Percentiles rank a stretch among this genome's conserved stretches.
Conservation (phyloP, 805 yeast species). For the Alloascoidea hylecoeti region DNA sequence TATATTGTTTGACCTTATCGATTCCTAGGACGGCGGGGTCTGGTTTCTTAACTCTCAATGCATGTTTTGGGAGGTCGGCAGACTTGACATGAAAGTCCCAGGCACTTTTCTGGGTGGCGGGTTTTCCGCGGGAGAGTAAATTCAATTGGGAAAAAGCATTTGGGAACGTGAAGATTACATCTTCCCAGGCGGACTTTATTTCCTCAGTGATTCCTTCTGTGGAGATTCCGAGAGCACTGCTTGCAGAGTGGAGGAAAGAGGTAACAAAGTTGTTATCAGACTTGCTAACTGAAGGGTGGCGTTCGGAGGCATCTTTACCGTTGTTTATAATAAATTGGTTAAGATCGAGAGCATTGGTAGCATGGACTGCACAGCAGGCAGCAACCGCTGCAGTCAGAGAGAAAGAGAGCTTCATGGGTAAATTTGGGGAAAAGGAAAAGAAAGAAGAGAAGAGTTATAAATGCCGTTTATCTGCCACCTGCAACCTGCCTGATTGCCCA, state of each 20-base stretch:
- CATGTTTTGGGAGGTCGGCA: slow-evolving; percentile 28
- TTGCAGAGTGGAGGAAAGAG: neutral
- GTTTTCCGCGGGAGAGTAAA: slow-evolving; percentile 9
- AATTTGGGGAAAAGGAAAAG: no score
- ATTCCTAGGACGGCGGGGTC: slow-evolving; percentile 60
- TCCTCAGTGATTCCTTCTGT: neutral
- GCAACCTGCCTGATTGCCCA: no score
- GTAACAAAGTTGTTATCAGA: neutral
- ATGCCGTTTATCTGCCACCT: no score
- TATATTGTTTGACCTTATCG: slow-evolving; percentile 69
- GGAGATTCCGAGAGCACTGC: neutral
- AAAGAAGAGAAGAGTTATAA: no score
- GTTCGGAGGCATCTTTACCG: neutral
- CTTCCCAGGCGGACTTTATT: neutral
- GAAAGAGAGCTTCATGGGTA: neutral
- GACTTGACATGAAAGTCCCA: slow-evolving; percentile 27
- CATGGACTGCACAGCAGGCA: neutral
- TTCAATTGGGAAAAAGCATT: neutral
- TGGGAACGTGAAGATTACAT: neutral
- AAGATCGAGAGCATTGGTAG: neutral
- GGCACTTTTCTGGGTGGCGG: slow-evolving; percentile 10
- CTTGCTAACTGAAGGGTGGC: neutral
- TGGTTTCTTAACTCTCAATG: slow-evolving; percentile 43
- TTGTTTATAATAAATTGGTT: neutral
- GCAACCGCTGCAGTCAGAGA: neutral